phyloP scores from a whole-genome alignment of 495 filamentous ascomycete species.

The Monascus purpureus region DNA sequence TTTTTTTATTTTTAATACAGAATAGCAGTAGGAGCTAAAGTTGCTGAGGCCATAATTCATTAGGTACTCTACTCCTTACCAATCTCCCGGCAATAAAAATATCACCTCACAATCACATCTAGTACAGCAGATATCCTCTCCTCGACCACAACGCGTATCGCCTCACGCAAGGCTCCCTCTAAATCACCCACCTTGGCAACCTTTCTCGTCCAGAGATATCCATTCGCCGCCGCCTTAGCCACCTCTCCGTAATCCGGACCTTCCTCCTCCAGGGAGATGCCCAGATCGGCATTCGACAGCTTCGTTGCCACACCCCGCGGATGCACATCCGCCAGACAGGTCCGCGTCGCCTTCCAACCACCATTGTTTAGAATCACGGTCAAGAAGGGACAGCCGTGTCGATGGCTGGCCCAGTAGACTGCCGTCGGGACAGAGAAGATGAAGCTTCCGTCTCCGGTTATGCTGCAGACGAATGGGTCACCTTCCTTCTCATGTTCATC shows the following conservation, averaged over 20 bases:
- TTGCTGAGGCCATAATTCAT: no score
- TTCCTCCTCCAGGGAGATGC: constrained; percentile 10
- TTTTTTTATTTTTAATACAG: no score
- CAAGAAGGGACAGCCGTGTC: constrained; percentile 13
- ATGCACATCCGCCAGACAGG: constrained; percentile 9
- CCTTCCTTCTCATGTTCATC: constrained; percentile 1
- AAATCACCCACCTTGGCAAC: background rate
- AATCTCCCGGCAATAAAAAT: no score
- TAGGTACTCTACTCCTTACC: no score
- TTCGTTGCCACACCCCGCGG: constrained; percentile 5
- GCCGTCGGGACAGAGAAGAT: constrained; percentile 14
- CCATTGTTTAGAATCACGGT: constrained; percentile 19
- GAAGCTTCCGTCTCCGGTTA: constrained; percentile 17
- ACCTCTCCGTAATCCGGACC: constrained; percentile 10
- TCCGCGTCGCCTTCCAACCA: constrained; percentile 10
- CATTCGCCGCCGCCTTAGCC: constrained; percentile 10
- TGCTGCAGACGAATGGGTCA: constrained; percentile 10
- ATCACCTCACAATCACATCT: background rate
- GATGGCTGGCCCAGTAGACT: constrained; percentile 15
- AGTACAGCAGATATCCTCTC: background rate
- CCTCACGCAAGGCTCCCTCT: background rate
- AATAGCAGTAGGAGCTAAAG: no score
- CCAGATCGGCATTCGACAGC: constrained; percentile 7
- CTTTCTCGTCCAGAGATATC: constrained; percentile 8
- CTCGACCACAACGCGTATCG: background rate